Evolutionary conservation across 176 grass and related monocot species (phyloP).

Genomic region (Triticum turgidum): DNA sequence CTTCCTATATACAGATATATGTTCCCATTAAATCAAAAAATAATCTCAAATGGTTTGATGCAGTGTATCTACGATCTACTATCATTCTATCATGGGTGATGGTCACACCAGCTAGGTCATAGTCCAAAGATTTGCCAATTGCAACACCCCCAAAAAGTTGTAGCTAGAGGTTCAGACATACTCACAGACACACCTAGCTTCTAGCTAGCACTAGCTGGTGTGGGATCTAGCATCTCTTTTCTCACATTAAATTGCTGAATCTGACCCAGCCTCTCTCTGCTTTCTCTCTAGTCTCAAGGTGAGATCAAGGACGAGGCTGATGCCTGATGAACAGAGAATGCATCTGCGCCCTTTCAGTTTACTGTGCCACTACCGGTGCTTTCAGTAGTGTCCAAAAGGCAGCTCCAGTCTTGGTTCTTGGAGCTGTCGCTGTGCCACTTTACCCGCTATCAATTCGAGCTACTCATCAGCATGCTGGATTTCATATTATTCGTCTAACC

Average conservation of each 20-base stretch:
- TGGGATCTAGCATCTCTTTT: neutral
- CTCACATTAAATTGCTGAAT: slow-evolving; percentile 19
- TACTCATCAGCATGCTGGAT: slow-evolving; percentile 5
- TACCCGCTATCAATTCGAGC: neutral
- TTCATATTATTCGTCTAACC: neutral
- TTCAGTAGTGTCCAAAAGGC: slow-evolving; percentile 18
- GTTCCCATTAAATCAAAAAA: neutral
- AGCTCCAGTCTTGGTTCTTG: slow-evolving; percentile 1
- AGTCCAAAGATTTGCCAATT: slow-evolving; percentile 44
- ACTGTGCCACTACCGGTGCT: slow-evolving; percentile 30
- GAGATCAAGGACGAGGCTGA: neutral
- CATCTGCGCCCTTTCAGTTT: slow-evolving; percentile 32
- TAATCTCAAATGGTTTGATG: neutral
- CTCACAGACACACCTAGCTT: neutral
- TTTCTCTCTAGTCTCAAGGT: slow-evolving; percentile 10
- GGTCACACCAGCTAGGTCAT: slow-evolving; percentile 33
- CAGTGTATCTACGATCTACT: neutral
- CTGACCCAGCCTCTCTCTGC: neutral
- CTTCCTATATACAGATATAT: too few relatives aligned
- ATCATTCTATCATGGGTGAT: slow-evolving; percentile 16
- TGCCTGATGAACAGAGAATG: slow-evolving; percentile 42
- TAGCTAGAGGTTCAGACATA: slow-evolving; percentile 4
- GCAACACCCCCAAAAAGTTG: slow-evolving; percentile 13
- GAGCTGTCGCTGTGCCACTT: neutral
- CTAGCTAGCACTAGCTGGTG: neutral